Evolutionary conservation across 2,329 filamentous ascomycete genomes (phyloP), one percentile per base, ranked within the genome.

Genomic region (Pseudopyrenochaeta lycopersici): DNA sequence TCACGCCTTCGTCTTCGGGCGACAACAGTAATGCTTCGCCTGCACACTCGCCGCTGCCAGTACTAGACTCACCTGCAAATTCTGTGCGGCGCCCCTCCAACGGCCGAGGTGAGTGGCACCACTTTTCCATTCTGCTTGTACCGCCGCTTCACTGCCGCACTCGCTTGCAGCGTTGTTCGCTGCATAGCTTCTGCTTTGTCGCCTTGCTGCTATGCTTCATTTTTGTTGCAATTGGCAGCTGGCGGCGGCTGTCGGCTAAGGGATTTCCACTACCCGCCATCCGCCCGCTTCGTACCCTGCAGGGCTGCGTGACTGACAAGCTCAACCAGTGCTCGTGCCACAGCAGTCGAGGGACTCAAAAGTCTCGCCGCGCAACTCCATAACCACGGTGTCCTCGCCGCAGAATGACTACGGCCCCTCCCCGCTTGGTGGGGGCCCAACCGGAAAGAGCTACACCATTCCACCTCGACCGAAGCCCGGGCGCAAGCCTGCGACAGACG

Each of bases 401-500:
- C 41, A 49, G 53, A 51, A 57, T 39, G 51, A 54, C 41, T 55
- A 51, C 38, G 56, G 62, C 54, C 63, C 70, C 65, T 72, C 69
- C 52, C 67, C 65, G 18, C 45, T 60, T 56, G 71, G 68, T 62
- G 67, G 66, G 42, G 78, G 72, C 49, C 79, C 78, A 31, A 74
- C 76, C 52, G 75, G 72, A 58, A 64, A 56, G 20, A 68, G 44
- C 38, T 72, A 77, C 62, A 64, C 62, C 2, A 67, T 82, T 18
- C 78, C 76, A 30, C 68, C 78, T 5, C 75, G 80, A 20, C 79
- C 80, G 7, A 80, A 78, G 81, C 94, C 95, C 18, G 94, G 94
- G 43, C 88, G 94, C 65, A 98, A 98, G 82, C 93, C 94, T 2
- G 91, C 92, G 41, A 96, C 91, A 31, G 93, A 97, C 72, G 96